Conservation (phyloP, 2,329 filamentous ascomycete genomes). For the Ophiostoma piceae region DNA sequence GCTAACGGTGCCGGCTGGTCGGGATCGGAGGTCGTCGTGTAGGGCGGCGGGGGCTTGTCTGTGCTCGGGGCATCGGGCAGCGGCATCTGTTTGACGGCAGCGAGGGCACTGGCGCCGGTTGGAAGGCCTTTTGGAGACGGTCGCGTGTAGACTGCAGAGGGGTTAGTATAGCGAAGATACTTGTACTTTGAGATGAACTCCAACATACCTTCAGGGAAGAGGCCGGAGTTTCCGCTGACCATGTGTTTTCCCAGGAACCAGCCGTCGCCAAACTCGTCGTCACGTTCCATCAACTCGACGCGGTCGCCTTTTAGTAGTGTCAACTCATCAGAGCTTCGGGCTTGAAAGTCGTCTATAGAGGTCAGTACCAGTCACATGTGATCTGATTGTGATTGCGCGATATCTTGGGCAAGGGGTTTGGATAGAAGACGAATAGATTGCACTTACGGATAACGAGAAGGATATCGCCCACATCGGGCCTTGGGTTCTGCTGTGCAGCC, state of each 20-base stretch:
- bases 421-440: background rate
- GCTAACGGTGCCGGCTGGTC: background rate
- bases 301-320: slow-evolving; percentile 79
- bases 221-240: slow-evolving; percentile 65
- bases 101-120: slow-evolving; percentile 30
- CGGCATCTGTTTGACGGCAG: slow-evolving; percentile 23
- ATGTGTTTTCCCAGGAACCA: slow-evolving; percentile 77
- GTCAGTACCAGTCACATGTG: slow-evolving; percentile 7
- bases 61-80: slow-evolving; percentile 12
- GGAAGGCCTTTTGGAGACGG: slow-evolving; percentile 45
- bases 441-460: slow-evolving; percentile 67
- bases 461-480: slow-evolving; percentile 60
- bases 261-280: slow-evolving; percentile 84
- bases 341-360: slow-evolving; percentile 78
- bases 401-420: no score
- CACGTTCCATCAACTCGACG: slow-evolving; percentile 75
- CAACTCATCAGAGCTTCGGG: slow-evolving; percentile 88
- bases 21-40: background rate
- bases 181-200: background rate
- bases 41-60: slow-evolving; percentile 10
- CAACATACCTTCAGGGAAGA: slow-evolving; percentile 73
- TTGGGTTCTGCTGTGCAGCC: slow-evolving; percentile 36
- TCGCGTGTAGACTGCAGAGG: slow-evolving; percentile 51
- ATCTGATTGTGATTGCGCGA: background rate
- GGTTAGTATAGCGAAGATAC: slow-evolving; percentile 31